phyloP scores from a whole-genome alignment of 164 flowering plant genomes.

The Berberis thunbergii region DNA sequence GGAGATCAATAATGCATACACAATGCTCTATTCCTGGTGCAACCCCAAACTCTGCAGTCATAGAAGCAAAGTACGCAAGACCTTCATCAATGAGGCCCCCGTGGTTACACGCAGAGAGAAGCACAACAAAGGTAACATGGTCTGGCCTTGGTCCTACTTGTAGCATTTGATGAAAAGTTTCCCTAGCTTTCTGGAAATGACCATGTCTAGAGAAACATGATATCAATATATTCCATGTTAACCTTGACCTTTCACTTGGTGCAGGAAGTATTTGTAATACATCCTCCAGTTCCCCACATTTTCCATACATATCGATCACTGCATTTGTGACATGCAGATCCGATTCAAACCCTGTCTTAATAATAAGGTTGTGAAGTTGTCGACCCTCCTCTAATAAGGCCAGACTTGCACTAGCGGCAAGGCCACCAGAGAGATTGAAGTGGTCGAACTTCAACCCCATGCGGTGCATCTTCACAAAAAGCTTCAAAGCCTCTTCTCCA shows the following conservation, averaged over 20 bases:
- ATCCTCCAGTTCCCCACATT: slow-evolving; percentile 41
- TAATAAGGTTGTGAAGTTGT: slow-evolving; percentile 46
- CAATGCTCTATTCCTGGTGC: slow-evolving; percentile 57
- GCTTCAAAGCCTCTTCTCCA: slow-evolving; percentile 56
- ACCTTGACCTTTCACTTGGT: slow-evolving; percentile 29
- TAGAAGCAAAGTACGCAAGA: slow-evolving; percentile 45
- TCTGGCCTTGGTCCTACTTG: slow-evolving; percentile 44
- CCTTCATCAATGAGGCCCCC: slow-evolving; percentile 79
- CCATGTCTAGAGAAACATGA: slow-evolving; percentile 76
- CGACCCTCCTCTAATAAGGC: slow-evolving; percentile 65
- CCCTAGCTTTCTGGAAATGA: slow-evolving; percentile 41
- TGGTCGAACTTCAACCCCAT: slow-evolving; percentile 50
- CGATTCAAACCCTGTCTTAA: slow-evolving; percentile 51
- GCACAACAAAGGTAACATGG: slow-evolving; percentile 72
- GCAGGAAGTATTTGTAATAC: slow-evolving; percentile 43
- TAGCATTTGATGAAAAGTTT: slow-evolving; percentile 63
- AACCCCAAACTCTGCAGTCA: slow-evolving; percentile 47
- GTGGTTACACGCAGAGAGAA: slow-evolving; percentile 81
- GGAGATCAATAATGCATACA: slow-evolving; percentile 31
- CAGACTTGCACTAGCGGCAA: slow-evolving; percentile 57
- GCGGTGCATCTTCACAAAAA: slow-evolving; percentile 39
- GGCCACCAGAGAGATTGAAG: slow-evolving; percentile 56
- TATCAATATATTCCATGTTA: slow-evolving; percentile 72
- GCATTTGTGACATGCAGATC: slow-evolving; percentile 50
- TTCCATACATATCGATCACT: slow-evolving; percentile 44